These are phyloP conservation scores for Plasmopara viticola DNA, from an alignment of 352 stramenopile genomes.

Conservation along the genomic window DNA sequence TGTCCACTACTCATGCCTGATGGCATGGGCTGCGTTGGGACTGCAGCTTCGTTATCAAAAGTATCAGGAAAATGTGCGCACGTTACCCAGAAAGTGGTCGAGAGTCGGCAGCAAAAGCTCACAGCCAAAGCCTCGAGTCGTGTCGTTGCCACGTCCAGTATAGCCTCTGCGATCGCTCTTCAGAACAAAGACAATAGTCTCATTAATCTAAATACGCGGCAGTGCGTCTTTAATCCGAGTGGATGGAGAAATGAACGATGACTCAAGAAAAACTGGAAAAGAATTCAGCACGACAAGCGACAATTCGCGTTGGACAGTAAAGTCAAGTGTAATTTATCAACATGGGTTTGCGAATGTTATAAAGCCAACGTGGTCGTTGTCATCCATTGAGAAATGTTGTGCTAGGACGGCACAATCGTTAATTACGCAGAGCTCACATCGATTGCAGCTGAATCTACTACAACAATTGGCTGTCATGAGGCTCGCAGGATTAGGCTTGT, in stretches of 20 bases:
- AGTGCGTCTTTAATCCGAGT: no score
- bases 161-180: conserved; percentile 51
- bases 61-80: no score
- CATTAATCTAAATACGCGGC: no score
- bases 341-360: conserved; percentile 69
- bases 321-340: conserved; percentile 4
- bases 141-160: conserved; percentile 40
- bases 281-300: background rate
- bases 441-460: conserved; percentile 9
- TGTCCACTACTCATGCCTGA: no score
- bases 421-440: conserved; percentile 15
- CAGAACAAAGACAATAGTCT: conserved; percentile 12
- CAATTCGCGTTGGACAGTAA: background rate
- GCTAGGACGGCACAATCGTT: conserved; percentile 30
- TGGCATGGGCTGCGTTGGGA: no score
- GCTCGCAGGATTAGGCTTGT: conserved; percentile 51
- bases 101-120: no score
- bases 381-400: conserved; percentile 64
- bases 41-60: no score
- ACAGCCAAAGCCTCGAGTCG: conserved; percentile 12
- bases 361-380: conserved; percentile 60
- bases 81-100: no score
- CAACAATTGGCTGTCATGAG: conserved; percentile 39
- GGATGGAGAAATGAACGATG: no score
- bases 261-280: conserved; percentile 8